Percentiles rank a stretch among this genome's conserved stretches.
These are phyloP conservation scores for Phytopythium helicoides DNA, from an alignment of 352 stramenopile genomes.

Conservation along the genomic window DNA sequence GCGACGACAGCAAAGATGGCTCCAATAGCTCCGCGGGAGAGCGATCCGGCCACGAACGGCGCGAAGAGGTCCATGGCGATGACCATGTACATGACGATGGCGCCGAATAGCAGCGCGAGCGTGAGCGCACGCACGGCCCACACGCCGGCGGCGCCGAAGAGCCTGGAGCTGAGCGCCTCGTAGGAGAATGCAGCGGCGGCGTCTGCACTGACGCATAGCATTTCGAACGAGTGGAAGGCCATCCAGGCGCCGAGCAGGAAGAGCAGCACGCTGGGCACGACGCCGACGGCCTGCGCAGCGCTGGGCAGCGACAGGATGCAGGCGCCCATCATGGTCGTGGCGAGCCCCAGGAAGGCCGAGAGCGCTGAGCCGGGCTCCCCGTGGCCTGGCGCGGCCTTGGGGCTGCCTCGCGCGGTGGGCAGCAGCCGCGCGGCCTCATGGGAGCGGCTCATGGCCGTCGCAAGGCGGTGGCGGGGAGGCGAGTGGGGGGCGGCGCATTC, in stretches of 20 bases:
- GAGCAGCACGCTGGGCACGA: constrained; percentile 48
- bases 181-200: constrained; percentile 70
- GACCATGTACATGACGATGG: constrained; percentile 81
- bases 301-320: constrained; percentile 73
- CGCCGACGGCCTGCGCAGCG: constrained; percentile 56
- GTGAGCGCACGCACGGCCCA: constrained; percentile 75
- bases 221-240: constrained; percentile 71
- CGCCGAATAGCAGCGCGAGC: constrained; percentile 76
- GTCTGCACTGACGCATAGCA: constrained; percentile 65
- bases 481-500: too few relatives aligned
- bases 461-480: too few relatives aligned
- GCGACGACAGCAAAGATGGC: constrained; percentile 60
- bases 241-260: constrained; percentile 55
- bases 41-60: constrained; percentile 53
- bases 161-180: constrained; percentile 73
- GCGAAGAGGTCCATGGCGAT: constrained; percentile 85
- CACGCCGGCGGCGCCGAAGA: constrained; percentile 64
- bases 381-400: constrained; percentile 18
- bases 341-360: constrained; percentile 74
- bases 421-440: background rate
- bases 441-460: background rate
- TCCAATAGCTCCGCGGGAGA: constrained; percentile 63
- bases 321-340: constrained; percentile 83
- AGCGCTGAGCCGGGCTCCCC: constrained; percentile 56
- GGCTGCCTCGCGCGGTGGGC: too few relatives aligned